These are phyloP conservation scores for Metrosideros polymorpha DNA, from an alignment of 441 rosid species.

Conservation along the genomic window DNA sequence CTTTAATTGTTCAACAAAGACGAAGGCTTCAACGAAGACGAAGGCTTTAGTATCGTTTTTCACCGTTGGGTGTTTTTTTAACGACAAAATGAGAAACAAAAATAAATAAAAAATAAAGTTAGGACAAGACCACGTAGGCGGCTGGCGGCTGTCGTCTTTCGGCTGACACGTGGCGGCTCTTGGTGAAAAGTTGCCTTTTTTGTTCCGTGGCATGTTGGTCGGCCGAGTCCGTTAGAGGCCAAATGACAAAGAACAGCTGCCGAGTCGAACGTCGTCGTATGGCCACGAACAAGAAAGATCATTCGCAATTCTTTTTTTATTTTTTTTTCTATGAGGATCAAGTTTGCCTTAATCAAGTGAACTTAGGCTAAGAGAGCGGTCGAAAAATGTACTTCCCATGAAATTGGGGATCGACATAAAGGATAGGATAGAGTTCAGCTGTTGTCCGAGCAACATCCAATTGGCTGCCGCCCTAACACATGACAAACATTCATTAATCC, in stretches of 20 bases:
- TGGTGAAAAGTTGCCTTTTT: not conserved
- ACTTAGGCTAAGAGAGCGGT: not conserved
- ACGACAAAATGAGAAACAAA: not conserved
- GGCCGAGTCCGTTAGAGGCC: not conserved
- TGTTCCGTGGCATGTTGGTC: not conserved
- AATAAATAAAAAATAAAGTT: not conserved
- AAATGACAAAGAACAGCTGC: not conserved
- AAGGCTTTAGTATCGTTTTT: too few relatives aligned
- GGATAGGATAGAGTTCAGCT: not conserved
- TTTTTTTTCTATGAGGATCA: not conserved
- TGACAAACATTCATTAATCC: not conserved
- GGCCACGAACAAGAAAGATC: not conserved
- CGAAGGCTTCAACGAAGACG: not conserved
- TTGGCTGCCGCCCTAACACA: not conserved
- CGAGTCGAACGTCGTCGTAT: not conserved
- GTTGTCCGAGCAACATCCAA: rapidly evolving
- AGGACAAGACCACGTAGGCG: not conserved
- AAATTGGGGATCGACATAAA: not conserved
- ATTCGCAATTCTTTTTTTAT: not conserved
- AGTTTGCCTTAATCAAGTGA: not conserved
- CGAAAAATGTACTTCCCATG: not conserved
- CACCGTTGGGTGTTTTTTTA: not conserved
- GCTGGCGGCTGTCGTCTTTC: not conserved
- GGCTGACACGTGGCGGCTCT: not conserved
- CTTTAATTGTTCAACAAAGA: not conserved